Conservation (phyloP, 805 yeast species). For the Wickerhamomyces sydowiorum region DNA sequence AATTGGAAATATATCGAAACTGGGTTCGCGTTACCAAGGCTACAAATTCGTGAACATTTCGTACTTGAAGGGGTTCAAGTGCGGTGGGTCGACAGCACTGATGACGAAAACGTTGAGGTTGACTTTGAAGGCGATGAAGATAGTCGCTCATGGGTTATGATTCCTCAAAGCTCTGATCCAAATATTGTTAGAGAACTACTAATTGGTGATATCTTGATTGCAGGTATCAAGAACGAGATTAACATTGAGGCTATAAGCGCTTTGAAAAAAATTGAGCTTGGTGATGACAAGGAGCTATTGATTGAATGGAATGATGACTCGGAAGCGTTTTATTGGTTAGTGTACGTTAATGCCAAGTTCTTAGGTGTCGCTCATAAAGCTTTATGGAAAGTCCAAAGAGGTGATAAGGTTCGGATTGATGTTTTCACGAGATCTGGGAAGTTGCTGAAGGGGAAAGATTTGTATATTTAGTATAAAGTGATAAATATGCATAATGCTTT, state of each 20-base stretch:
- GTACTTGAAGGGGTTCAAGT: slow-evolving; percentile 16
- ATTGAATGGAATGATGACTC: slow-evolving; percentile 20
- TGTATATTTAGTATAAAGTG: slow-evolving; percentile 7
- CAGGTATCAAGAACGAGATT: slow-evolving; percentile 1
- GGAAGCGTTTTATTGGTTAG: slow-evolving; percentile 22
- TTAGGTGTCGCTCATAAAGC: slow-evolving; percentile 15
- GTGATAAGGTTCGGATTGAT: slow-evolving; percentile 17
- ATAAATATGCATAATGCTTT: background rate
- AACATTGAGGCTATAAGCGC: background rate
- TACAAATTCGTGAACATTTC: slow-evolving; percentile 19
- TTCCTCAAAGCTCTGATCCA: slow-evolving; percentile 14
- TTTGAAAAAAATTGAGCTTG: slow-evolving; percentile 5
- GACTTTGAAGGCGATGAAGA: slow-evolving; percentile 4
- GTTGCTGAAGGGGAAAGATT: slow-evolving; percentile 11
- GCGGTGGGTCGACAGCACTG: slow-evolving; percentile 11
- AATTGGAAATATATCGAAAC: slow-evolving; percentile 17
- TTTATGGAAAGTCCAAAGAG: slow-evolving; percentile 5
- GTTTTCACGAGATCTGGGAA: slow-evolving; percentile 17
- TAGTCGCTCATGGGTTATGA: slow-evolving; percentile 21
- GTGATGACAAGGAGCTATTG: slow-evolving; percentile 9
- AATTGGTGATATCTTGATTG: slow-evolving; percentile 22
- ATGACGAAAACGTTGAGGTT: background rate
- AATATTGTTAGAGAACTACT: slow-evolving; percentile 10
- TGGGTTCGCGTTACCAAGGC: slow-evolving; percentile 12
- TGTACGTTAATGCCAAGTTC: slow-evolving; percentile 26